Conservation (phyloP, 768 basidiomycete genomes). For the Suillus ampliporus region DNA sequence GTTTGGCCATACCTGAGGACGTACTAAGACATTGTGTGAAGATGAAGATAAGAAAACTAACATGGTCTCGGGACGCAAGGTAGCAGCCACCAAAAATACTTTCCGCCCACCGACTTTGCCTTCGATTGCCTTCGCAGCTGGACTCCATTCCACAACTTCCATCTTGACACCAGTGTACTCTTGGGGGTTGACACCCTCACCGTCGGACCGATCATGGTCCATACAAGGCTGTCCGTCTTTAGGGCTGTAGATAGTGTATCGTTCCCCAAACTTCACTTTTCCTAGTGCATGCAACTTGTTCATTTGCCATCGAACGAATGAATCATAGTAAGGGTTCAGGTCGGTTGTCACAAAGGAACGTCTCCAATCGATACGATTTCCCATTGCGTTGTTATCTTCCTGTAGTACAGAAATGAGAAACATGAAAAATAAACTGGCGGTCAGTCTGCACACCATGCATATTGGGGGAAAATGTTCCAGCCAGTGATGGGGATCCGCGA, state of each 20-base stretch:
- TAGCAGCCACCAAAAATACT: conserved; percentile 94
- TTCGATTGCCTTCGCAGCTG: conserved; percentile 66
- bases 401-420: conserved; percentile 24
- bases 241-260: conserved; percentile 98
- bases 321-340: conserved; percentile 95
- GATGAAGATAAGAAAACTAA: conserved; percentile 40
- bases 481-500: conserved; percentile 96
- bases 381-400: conserved; percentile 82
- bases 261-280: conserved; percentile 97
- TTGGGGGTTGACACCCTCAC: conserved; percentile 93
- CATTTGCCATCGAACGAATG: conserved; percentile 98
- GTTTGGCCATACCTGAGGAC: conserved; percentile 90
- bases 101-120: conserved; percentile 77
- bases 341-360: conserved; percentile 93
- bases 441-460: conserved; percentile 63
- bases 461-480: conserved; percentile 95
- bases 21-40: background rate
- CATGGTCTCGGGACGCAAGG: conserved; percentile 97
- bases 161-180: conserved; percentile 96
- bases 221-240: conserved; percentile 99
- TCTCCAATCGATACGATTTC: conserved; percentile 98
- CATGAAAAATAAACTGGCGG: background rate
- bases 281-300: conserved; percentile 87
- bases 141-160: conserved; percentile 88
- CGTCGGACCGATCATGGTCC: conserved; percentile 97